Evolutionary conservation across 148 eudicot species (phyloP).

Genomic region (Cornus kousa): DNA sequence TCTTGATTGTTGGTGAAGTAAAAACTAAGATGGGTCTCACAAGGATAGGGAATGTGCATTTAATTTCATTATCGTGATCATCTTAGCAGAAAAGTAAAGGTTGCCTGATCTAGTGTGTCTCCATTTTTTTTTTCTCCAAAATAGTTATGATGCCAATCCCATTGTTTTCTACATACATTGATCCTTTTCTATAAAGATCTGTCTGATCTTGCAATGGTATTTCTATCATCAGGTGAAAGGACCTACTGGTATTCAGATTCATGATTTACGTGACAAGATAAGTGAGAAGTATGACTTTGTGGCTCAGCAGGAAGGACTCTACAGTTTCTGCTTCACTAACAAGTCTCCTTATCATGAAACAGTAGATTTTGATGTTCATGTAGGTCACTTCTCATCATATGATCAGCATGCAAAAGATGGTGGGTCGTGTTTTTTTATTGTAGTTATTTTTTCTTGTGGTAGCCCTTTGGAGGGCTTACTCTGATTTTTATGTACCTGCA

Average conservation of each 20-base stretch:
- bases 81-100: neutral
- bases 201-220: conserved; percentile 8
- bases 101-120: neutral
- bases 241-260: conserved; percentile 71
- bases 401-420: conserved; percentile 98
- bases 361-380: conserved; percentile 85
- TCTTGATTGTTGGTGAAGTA: neutral
- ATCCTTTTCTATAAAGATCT: neutral
- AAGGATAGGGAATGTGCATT: neutral
- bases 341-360: conserved; percentile 94
- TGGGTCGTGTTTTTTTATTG: conserved; percentile 19
- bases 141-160: neutral
- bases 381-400: conserved; percentile 61
- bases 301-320: conserved; percentile 68
- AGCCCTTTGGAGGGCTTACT: neutral
- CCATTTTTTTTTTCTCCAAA: neutral
- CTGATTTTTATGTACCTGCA: conserved; percentile 26
- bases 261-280: conserved; percentile 65
- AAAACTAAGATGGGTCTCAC: neutral
- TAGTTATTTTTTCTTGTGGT: neutral
- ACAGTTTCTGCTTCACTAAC: conserved; percentile 79
- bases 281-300: conserved; percentile 81
- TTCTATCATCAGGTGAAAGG: conserved; percentile 59
- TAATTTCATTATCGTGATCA: neutral
- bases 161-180: neutral